Percentiles rank a stretch among this genome's conserved stretches.
phyloP scores from a whole-genome alignment of 345 rosid species.

The Corchorus olitorius region DNA sequence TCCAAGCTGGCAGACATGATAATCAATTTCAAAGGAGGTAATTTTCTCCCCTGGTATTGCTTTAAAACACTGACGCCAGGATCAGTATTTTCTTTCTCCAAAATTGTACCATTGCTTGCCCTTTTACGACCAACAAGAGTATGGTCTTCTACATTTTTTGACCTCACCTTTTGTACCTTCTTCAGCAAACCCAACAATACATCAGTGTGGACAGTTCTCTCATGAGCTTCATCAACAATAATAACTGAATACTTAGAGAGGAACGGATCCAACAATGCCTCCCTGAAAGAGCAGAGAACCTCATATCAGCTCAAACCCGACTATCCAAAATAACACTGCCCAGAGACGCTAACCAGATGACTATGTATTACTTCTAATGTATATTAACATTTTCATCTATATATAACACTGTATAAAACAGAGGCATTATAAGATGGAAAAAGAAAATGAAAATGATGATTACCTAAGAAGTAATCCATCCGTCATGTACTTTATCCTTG shows the following conservation, averaged over 20 bases:
- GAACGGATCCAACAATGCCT: constrained; percentile 81
- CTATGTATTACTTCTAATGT: background rate
- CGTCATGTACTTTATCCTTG: constrained; percentile 90
- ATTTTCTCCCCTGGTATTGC: constrained; percentile 49
- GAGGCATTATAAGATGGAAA: background rate
- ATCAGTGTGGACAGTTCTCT: constrained; percentile 93
- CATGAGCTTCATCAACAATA: constrained; percentile 94
- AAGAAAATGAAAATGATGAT: background rate
- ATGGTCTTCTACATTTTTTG: constrained; percentile 36
- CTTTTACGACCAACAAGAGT: constrained; percentile 29
- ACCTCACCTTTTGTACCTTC: constrained; percentile 63
- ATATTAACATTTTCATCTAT: background rate
- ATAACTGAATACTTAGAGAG: constrained; percentile 83
- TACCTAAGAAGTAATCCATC: constrained; percentile 88
- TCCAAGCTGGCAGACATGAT: constrained; percentile 99
- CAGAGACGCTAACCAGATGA: background rate
- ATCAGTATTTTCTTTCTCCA: constrained; percentile 37
- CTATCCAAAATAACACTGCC: constrained; percentile 6
- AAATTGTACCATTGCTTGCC: constrained; percentile 26
- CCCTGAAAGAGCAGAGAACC: constrained; percentile 48
- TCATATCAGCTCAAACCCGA: constrained; percentile 20
- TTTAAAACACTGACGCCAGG: constrained; percentile 36
- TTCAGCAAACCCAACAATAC: constrained; percentile 87
- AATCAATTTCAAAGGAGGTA: constrained; percentile 72
- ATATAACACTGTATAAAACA: background rate